Percentiles rank a stretch among this genome's conserved stretches.
phyloP scores from a whole-genome alignment of 495 filamentous ascomycete species.

The Copromyces sp. region DNA sequence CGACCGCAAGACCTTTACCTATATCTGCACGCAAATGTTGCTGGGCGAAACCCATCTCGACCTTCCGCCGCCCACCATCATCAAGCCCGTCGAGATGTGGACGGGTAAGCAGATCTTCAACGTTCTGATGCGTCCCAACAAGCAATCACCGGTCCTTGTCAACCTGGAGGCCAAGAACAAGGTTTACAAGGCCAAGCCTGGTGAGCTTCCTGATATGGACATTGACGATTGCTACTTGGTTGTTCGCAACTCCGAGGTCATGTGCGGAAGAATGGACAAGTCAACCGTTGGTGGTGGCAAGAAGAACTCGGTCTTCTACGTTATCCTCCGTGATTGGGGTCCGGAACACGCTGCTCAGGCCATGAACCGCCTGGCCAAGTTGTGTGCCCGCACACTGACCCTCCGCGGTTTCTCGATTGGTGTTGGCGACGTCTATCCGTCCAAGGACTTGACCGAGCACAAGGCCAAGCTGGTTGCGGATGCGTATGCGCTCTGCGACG shows the following conservation, averaged over 20 bases:
- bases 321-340: slow-evolving; percentile 89
- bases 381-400: slow-evolving; percentile 79
- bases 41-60: slow-evolving; percentile 70
- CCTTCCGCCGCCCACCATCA: slow-evolving; percentile 71
- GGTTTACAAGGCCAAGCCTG: slow-evolving; percentile 51
- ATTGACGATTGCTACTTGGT: slow-evolving; percentile 80
- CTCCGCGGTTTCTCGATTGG: slow-evolving; percentile 95
- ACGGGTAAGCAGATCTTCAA: slow-evolving; percentile 98
- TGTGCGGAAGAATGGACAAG: slow-evolving; percentile 98
- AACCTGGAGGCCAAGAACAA: slow-evolving; percentile 91
- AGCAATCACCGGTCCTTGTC: slow-evolving; percentile 64
- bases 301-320: slow-evolving; percentile 95
- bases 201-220: slow-evolving; percentile 59
- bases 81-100: slow-evolving; percentile 85
- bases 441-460: slow-evolving; percentile 48
- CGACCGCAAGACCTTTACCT: slow-evolving; percentile 72
- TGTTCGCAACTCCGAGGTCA: slow-evolving; percentile 91
- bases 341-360: slow-evolving; percentile 77
- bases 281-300: slow-evolving; percentile 90
- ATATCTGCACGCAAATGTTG: slow-evolving; percentile 91
- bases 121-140: slow-evolving; percentile 87
- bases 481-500: slow-evolving; percentile 73
- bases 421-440: slow-evolving; percentile 86
- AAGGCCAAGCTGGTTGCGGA: slow-evolving; percentile 66
- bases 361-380: slow-evolving; percentile 88